Conservation (phyloP, 257 asterid species). For the Euphrasia confusa region DNA sequence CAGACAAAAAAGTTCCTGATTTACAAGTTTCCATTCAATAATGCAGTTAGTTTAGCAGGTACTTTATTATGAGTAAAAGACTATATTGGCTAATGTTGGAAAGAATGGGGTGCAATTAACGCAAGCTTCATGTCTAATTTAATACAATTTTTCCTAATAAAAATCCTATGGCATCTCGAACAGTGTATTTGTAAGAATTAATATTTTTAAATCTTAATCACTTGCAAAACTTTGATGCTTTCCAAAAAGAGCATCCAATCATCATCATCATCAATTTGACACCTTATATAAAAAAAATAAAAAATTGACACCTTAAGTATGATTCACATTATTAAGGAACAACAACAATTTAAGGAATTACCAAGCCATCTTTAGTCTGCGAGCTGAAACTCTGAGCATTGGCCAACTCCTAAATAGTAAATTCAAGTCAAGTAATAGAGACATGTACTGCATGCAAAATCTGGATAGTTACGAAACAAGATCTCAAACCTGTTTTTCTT, state of each 20-base stretch:
- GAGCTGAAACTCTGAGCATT: conserved; percentile 34
- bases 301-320: conserved; percentile 10
- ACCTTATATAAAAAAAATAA: no score
- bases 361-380: conserved; percentile 36
- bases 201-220: conserved; percentile 17
- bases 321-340: conserved; percentile 5
- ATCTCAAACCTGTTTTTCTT: conserved; percentile 62
- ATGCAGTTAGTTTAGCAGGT: background rate
- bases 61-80: background rate
- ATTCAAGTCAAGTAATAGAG: conserved; percentile 16
- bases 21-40: background rate
- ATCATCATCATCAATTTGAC: conserved; percentile 15
- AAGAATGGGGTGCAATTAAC: conserved; percentile 5
- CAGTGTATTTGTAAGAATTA: background rate
- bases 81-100: conserved; percentile 11
- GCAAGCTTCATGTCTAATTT: conserved; percentile 18
- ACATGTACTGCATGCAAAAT: conserved; percentile 23
- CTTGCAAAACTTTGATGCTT: conserved; percentile 9
- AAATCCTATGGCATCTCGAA: no score
- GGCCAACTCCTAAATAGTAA: conserved; percentile 49
- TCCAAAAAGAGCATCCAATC: conserved; percentile 12
- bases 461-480: conserved; percentile 23
- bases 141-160: background rate
- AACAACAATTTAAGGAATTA: conserved; percentile 24
- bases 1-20: no score